Evolutionary conservation across 345 rosid species (phyloP).

Genomic region (Geranium brycei): DNA sequence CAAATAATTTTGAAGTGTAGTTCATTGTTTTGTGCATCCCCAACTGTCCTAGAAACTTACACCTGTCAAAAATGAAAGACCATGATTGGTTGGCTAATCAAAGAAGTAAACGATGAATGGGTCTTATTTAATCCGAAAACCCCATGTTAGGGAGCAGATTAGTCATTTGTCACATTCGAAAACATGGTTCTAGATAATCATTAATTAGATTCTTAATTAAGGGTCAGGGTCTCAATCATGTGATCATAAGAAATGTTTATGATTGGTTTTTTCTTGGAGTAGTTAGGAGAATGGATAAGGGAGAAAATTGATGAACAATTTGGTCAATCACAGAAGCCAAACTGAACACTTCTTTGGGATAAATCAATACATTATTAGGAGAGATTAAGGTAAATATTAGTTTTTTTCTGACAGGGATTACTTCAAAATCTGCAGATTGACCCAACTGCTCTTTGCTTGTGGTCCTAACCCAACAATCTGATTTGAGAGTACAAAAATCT

Average conservation of each 20-base stretch:
- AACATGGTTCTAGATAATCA: background rate
- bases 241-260: background rate
- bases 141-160: background rate
- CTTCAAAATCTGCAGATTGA: background rate
- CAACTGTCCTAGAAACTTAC: too few relatives aligned
- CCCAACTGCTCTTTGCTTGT: background rate
- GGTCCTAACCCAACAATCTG: background rate
- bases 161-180: too few relatives aligned
- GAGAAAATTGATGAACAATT: background rate
- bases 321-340: background rate
- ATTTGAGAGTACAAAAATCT: background rate
- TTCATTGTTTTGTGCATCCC: too few relatives aligned
- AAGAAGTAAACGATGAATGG: background rate
- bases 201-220: background rate
- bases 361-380: background rate
- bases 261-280: background rate
- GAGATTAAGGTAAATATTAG: background rate
- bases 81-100: too few relatives aligned
- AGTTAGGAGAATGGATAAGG: background rate
- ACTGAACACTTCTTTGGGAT: background rate
- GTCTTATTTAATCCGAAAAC: background rate
- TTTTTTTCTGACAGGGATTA: too few relatives aligned
- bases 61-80: too few relatives aligned
- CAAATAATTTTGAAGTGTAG: too few relatives aligned
- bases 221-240: background rate